Evolutionary conservation across 164 flowering plant genomes (phyloP), one percentile per base, ranked within the genome.

Genomic region (Paratinospora sagittata): DNA sequence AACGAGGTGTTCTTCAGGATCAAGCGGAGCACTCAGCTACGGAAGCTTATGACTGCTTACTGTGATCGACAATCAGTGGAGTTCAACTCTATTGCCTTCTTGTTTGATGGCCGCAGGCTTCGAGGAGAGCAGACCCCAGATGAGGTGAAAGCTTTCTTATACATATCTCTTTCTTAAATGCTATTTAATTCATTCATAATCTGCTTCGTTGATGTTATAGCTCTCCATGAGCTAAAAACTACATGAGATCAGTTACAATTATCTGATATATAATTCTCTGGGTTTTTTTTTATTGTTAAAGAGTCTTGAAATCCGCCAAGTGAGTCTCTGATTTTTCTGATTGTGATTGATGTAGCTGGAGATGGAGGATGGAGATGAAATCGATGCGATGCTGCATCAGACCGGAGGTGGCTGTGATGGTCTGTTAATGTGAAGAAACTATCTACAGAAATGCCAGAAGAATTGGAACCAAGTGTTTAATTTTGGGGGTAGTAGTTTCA

Each of bases 1-100:
- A 80, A 76, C 67, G 85, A 82, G 63, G 81, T 82, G 16, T 82
- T 82, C 65, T 82, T 82, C 73, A 76, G 81, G 78, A 82, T 82
- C 64, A 80, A 80, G 67, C 70, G 83, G 68, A 82, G 79, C 77
- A 78, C 83, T 23, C 83, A 80, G 71, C 73, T 82, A 34, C 65
- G 78, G 64, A 82, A 82, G 75, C 83, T 82, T 21, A 82, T 80
- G 85, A 80, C 55, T 73, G 85, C 81, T 19, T 82, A 82, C 69
- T 78, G 85, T 76, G 85, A 80, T n/a, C 74, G 85, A 21, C 83
- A 80, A 55, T 80, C 83, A 7, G 75, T 76, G 3, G 83, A 82
- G 58, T 23, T 78, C 34, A 78, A 78, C 63, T 76, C 81, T 47
- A 78, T 82, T 65, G 80, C 80, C 0, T 80, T 82, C 81, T 70